phyloP scores from a whole-genome alignment of 2,329 filamentous ascomycete genomes.

The Hypoxylon sp. region DNA sequence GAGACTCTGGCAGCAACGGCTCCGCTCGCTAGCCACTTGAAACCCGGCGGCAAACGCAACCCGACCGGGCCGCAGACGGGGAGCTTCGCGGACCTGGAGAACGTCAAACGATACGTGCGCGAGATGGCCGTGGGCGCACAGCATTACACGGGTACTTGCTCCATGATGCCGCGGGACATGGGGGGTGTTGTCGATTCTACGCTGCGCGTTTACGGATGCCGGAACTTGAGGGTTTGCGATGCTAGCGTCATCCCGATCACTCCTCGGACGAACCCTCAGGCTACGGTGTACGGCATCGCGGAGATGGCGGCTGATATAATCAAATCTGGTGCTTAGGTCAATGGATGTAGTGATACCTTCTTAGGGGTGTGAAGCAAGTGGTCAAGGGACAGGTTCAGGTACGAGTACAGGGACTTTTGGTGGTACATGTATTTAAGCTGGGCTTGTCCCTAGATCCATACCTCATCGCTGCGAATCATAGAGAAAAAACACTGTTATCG shows the following conservation, averaged over 20 bases:
- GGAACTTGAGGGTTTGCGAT: constrained; percentile 15
- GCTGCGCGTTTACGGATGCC: constrained; percentile 9
- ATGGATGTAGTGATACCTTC: background rate
- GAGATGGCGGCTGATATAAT: constrained; percentile 28
- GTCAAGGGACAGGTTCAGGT: too few species aligned
- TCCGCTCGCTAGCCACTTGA: background rate
- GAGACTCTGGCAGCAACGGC: constrained; percentile 7
- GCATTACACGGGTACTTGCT: constrained; percentile 10
- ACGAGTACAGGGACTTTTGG: too few species aligned
- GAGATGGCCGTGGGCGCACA: background rate
- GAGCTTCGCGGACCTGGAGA: constrained; percentile 10
- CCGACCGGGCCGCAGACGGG: constrained; percentile 4
- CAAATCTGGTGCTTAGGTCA: constrained; percentile 6
- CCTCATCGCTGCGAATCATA: too few species aligned
- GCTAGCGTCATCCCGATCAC: constrained; percentile 24
- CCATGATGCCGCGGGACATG: constrained; percentile 15
- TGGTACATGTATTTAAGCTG: too few species aligned
- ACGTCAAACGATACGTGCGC: background rate
- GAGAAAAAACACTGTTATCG: too few species aligned
- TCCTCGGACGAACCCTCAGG: constrained; percentile 21
- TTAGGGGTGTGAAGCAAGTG: too few species aligned
- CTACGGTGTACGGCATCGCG: constrained; percentile 30
- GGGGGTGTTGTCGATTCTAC: constrained; percentile 15
- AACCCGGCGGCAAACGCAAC: background rate
- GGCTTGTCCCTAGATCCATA: too few species aligned